phyloP scores from a whole-genome alignment of 1,284 basidiomycete species.

The Bjerkandera adusta region DNA sequence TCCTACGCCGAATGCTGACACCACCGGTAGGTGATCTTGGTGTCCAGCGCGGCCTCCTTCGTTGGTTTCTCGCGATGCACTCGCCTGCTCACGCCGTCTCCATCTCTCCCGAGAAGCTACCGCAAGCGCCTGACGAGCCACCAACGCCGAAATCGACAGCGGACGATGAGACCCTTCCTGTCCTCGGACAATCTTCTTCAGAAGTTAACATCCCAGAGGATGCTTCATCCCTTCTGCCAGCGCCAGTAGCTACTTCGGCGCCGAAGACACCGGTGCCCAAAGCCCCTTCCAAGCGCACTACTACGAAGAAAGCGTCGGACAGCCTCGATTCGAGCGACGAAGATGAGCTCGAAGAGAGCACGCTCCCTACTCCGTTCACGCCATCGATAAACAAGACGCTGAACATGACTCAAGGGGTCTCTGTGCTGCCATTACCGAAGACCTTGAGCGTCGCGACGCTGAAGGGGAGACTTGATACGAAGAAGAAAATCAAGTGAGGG shows the following conservation, averaged over 20 bases:
- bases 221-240: conserved; percentile 24
- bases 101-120: conserved; percentile 56
- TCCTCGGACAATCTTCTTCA: conserved; percentile 20
- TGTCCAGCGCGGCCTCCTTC: conserved; percentile 74
- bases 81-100: conserved; percentile 46
- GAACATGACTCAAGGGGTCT: conserved; percentile 25
- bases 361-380: conserved; percentile 60
- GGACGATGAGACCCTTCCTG: conserved; percentile 9
- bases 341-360: conserved; percentile 19
- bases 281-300: conserved; percentile 10
- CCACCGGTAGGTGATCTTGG: conserved; percentile 72
- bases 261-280: conserved; percentile 10
- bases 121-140: conserved; percentile 29
- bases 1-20: neutral
- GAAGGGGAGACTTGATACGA: conserved; percentile 67
- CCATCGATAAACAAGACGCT: conserved; percentile 61
- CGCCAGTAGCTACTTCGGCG: conserved; percentile 16
- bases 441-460: conserved; percentile 62
- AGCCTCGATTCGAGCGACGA: conserved; percentile 9
- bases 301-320: conserved; percentile 2
- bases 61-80: conserved; percentile 74
- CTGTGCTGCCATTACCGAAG: conserved; percentile 48
- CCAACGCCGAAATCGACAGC: neutral
- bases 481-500: conserved; percentile 81
- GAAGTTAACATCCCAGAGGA: conserved; percentile 16